Evolutionary conservation across 2,329 filamentous ascomycete genomes (phyloP), one percentile per base, ranked within the genome.

Genomic region (Pezicula radicicola): DNA sequence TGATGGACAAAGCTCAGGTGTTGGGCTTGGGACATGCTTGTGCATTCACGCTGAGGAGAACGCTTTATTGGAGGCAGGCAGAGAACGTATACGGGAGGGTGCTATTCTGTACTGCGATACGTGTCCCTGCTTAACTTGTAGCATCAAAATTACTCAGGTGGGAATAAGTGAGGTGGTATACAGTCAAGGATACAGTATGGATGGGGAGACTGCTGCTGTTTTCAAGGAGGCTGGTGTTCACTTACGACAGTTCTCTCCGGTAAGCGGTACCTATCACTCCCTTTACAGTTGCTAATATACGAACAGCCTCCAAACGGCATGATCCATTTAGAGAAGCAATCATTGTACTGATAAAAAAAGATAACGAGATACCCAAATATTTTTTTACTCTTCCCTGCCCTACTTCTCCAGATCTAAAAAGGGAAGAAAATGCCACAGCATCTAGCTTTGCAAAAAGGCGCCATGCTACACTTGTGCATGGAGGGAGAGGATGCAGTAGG

Each of bases 31-130:
- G 4, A 96, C 93, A 6, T 99, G 94, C 66, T 79, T 97, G 46
- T 99, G 94, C 69, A 83, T 99, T n/a, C 94, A 99, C 69, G 94
- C 94, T 1, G 94, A 99, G 74, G 94, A 99, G 73, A 99, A 99
- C 68, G 94, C 94, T 1, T 78, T 99, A 52, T 78, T 99, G 9
- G 94, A 99, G 75, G 94, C 94, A 18, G 94, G 94, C 1, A 79
- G 94, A 61, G 94, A 97, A 70, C 80, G 94, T 52, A 91, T 99
- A 60, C 78, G 90, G 18, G 87, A 90, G 50, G 89, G 86, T 4
- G 83, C 89, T 36, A 88, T 91, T 46, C 75, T 99, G 25, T 99
- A 97, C 72, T 97, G 92, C 71, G 90, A 97, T 67, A 97, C 92
- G 60, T 99, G 94, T 70, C 94, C 94, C 4, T 99, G 94, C 68